These are phyloP conservation scores for Kodamaea leandrae DNA, from an alignment of 805 yeast species.

Conservation along the genomic window DNA sequence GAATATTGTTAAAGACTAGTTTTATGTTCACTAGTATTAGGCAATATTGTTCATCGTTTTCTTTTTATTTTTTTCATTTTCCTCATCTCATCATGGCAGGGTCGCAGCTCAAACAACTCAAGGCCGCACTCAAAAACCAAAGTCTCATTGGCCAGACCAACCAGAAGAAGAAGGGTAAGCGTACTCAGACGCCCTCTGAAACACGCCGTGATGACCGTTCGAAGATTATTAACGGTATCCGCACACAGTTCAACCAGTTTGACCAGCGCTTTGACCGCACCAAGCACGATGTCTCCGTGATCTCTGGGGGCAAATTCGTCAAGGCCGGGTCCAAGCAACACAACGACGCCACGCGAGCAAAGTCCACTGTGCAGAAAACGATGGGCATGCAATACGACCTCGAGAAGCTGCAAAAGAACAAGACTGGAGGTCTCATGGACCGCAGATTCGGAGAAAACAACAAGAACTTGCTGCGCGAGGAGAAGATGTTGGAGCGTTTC, in stretches of 20 bases:
- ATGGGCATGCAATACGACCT: slow-evolving; percentile 63
- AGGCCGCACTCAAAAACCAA: slow-evolving; percentile 68
- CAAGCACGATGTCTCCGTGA: slow-evolving; percentile 52
- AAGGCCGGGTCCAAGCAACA: slow-evolving; percentile 41
- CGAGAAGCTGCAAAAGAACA: slow-evolving; percentile 60
- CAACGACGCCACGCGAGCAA: slow-evolving; percentile 31
- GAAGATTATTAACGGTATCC: slow-evolving; percentile 51
- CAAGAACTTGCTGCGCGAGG: slow-evolving; percentile 69
- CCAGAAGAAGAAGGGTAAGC: slow-evolving; percentile 53
- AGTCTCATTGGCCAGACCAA: slow-evolving; percentile 89
- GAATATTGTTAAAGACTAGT: neutral
- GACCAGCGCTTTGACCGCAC: slow-evolving; percentile 70
- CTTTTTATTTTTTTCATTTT: neutral
- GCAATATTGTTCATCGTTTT: neutral
- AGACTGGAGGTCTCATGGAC: slow-evolving; percentile 76
- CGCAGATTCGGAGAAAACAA: slow-evolving; percentile 91
- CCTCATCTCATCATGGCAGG: slow-evolving; percentile 59
- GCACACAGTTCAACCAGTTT: slow-evolving; percentile 87
- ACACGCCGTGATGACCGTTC: slow-evolving; percentile 69
- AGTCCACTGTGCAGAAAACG: slow-evolving; percentile 37
- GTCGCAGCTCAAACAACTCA: slow-evolving; percentile 81
- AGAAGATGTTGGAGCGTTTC: slow-evolving; percentile 92
- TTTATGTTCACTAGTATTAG: neutral
- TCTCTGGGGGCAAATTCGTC: slow-evolving; percentile 42
- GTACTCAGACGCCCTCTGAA: slow-evolving; percentile 53